Conservation (phyloP, 1,284 basidiomycete species). For the Earliella scabrosa region DNA sequence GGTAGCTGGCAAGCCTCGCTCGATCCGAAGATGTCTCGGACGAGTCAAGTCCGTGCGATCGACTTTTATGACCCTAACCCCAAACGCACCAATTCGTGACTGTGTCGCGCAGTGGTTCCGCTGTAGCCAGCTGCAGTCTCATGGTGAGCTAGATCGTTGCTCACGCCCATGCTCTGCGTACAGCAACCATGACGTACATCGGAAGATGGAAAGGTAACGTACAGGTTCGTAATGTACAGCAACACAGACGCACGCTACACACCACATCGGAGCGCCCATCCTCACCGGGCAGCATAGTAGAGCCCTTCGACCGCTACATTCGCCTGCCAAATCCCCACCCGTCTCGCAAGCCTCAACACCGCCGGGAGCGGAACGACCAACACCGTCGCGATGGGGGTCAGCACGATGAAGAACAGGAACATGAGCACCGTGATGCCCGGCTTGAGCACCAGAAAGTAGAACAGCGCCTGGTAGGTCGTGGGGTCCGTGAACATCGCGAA, state of each 20-base stretch:
- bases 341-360: slow-evolving; percentile 62
- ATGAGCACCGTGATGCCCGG: slow-evolving; percentile 76
- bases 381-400: slow-evolving; percentile 61
- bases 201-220: slow-evolving; percentile 1
- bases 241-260: background rate
- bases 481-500: slow-evolving; percentile 84
- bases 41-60: too few species aligned
- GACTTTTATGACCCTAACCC: slow-evolving; percentile 21
- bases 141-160: too few species aligned
- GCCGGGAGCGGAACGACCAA: slow-evolving; percentile 69
- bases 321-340: slow-evolving; percentile 79
- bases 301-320: slow-evolving; percentile 79
- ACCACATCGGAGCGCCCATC: background rate
- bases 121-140: too few species aligned
- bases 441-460: slow-evolving; percentile 86
- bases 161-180: too few species aligned
- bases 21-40: too few species aligned
- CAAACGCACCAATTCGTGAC: too few species aligned
- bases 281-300: slow-evolving; percentile 40
- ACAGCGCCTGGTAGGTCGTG: slow-evolving; percentile 79
- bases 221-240: slow-evolving; percentile 18
- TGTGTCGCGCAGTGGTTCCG: too few species aligned
- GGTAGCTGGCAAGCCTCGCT: too few species aligned
- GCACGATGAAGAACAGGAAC: slow-evolving; percentile 53
- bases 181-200: background rate